These are phyloP conservation scores for Nakaseomyces glabratus DNA, from an alignment of 1,139 yeast genomes.

Conservation along the genomic window DNA sequence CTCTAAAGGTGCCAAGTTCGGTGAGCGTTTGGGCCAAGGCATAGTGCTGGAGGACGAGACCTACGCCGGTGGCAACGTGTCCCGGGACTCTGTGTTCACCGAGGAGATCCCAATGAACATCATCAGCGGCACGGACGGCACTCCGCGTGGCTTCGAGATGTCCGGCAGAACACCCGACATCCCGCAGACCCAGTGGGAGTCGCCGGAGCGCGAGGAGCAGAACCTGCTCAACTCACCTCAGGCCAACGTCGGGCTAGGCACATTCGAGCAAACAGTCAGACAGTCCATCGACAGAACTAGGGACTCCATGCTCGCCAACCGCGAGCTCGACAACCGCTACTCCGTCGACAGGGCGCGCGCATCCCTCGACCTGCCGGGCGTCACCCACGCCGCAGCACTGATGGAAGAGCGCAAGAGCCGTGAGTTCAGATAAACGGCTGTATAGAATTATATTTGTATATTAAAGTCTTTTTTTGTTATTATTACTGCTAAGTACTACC, in stretches of 20 bases:
- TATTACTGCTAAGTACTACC: no score
- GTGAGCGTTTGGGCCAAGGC: conserved; percentile 15
- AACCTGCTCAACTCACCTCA: conserved; percentile 21
- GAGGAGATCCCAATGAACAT: conserved; percentile 30
- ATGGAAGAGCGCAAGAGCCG: conserved; percentile 23
- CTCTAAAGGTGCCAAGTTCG: conserved; percentile 14
- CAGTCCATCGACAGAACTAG: conserved; percentile 34
- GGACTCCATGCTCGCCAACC: conserved; percentile 30
- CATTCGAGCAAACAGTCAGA: conserved; percentile 13
- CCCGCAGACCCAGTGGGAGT: conserved; percentile 6
- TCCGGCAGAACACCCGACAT: conserved; percentile 7
- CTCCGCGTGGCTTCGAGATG: conserved; percentile 14
- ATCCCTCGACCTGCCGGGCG: conserved; percentile 35
- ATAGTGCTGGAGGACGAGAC: conserved; percentile 12
- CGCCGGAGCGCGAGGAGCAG: conserved; percentile 13
- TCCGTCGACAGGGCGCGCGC: conserved; percentile 34
- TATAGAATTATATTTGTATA: no score
- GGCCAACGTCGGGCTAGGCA: conserved; percentile 7
- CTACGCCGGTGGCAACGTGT: conserved; percentile 12
- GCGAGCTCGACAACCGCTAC: conserved; percentile 32
- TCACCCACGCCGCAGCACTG: conserved; percentile 32
- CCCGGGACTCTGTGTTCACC: conserved; percentile 22
- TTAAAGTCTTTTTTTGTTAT: no score
- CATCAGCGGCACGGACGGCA: conserved; percentile 22
- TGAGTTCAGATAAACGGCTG: no score